Evolutionary conservation across 2,329 filamentous ascomycete genomes (phyloP).

Genomic region (Beauveria pseudobassiana): DNA sequence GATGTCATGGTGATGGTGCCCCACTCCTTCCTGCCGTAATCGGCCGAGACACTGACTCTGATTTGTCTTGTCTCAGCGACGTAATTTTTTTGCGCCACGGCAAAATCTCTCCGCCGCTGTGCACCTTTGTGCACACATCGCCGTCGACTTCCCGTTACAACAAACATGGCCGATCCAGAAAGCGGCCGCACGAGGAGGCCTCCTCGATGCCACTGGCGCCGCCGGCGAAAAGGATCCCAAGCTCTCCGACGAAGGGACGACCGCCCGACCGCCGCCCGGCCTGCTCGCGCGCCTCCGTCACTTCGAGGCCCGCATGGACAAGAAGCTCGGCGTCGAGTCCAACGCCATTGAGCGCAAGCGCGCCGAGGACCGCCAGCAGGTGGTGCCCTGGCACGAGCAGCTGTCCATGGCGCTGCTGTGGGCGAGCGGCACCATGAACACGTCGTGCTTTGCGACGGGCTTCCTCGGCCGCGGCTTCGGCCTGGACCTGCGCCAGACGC

Average conservation of each 20-base stretch:
- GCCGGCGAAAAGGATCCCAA: not conserved
- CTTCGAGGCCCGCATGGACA: constrained; percentile 36
- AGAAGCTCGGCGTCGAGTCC: constrained; percentile 40
- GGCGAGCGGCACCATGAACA: constrained; percentile 44
- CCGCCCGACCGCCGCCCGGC: constrained; percentile 12
- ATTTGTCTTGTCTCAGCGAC: not conserved
- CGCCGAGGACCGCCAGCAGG: constrained; percentile 30
- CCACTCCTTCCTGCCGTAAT: not conserved
- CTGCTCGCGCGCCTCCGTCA: constrained; percentile 30
- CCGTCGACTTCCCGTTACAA: not conserved
- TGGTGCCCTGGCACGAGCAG: constrained; percentile 29
- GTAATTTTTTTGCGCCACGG: not conserved
- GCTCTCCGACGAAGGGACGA: not conserved
- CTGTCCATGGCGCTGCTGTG: constrained; percentile 44
- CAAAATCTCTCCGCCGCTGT: not conserved
- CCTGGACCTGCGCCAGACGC: constrained; percentile 34
- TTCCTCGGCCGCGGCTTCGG: constrained; percentile 44
- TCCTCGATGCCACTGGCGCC: not conserved
- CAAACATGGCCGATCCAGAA: not conserved
- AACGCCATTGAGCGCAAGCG: constrained; percentile 37
- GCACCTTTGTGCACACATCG: not conserved
- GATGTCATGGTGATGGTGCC: not conserved
- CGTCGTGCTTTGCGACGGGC: constrained; percentile 42
- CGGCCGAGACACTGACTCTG: not conserved
- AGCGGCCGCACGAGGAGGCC: not conserved